phyloP scores from a whole-genome alignment of 495 filamentous ascomycete species.

The Tuber indicum region DNA sequence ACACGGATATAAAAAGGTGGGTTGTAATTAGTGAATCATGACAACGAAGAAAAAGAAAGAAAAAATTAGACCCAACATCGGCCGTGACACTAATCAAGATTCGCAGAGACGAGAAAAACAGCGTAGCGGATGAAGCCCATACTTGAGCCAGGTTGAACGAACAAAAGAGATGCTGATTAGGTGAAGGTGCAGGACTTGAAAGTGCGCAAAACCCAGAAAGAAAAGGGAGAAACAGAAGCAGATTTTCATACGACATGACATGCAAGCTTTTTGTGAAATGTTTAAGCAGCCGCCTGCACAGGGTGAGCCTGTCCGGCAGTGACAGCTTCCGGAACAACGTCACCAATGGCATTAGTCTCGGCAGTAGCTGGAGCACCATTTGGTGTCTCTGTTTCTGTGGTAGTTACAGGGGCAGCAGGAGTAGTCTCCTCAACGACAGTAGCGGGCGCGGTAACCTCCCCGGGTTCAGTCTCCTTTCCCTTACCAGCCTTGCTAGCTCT shows the following conservation, averaged over 20 bases:
- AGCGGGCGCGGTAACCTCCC: slow-evolving; percentile 43
- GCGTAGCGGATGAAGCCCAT: slow-evolving; percentile 6
- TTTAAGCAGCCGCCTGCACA: slow-evolving; percentile 47
- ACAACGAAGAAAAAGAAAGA: slow-evolving; percentile 13
- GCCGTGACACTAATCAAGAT: slow-evolving; percentile 11
- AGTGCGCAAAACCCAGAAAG: slow-evolving; percentile 33
- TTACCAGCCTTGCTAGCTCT: slow-evolving; percentile 42
- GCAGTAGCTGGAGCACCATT: neutral
- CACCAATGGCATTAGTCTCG: slow-evolving; percentile 38
- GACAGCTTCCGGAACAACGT: slow-evolving; percentile 44
- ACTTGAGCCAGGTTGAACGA: slow-evolving; percentile 19
- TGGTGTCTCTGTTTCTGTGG: slow-evolving; percentile 15
- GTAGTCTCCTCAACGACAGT: slow-evolving; percentile 44
- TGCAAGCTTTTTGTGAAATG: slow-evolving; percentile 7
- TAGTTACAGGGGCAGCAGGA: slow-evolving; percentile 21
- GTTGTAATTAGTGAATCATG: slow-evolving; percentile 30
- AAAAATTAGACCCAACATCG: slow-evolving; percentile 10
- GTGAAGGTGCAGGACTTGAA: slow-evolving; percentile 28
- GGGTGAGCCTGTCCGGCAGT: slow-evolving; percentile 41
- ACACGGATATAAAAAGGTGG: slow-evolving; percentile 13
- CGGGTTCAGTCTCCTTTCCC: slow-evolving; percentile 39
- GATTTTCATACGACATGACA: slow-evolving; percentile 36
- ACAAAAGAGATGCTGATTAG: slow-evolving; percentile 25
- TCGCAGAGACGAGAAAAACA: slow-evolving; percentile 14
- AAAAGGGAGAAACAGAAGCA: slow-evolving; percentile 29